These are phyloP conservation scores for Backusella liffmaniae DNA, from an alignment of 192 early-diverging fungal species.

Conservation along the genomic window DNA sequence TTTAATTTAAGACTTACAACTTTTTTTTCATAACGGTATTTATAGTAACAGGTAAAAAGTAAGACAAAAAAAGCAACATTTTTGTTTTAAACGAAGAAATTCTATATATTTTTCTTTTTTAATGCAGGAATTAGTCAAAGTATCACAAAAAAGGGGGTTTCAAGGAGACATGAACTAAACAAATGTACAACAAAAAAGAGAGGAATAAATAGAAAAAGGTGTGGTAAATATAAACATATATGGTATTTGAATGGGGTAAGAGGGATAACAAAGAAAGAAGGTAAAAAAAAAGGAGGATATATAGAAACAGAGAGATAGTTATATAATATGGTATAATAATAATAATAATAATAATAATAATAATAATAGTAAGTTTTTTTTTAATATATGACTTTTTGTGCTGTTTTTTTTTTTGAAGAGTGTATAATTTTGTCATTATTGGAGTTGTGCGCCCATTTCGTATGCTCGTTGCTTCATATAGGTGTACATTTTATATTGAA, in stretches of 20 bases:
- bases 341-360: not conserved
- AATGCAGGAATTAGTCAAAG: not conserved
- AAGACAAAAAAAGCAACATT: too few relatives aligned
- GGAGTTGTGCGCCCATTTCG: constrained; percentile 29
- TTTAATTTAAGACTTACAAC: not conserved
- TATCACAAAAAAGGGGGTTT: not conserved
- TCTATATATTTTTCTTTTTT: not conserved
- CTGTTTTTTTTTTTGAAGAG: constrained; percentile 17
- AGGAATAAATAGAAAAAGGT: not conserved
- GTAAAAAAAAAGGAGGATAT: not conserved
- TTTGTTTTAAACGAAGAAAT: not conserved
- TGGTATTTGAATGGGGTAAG: not conserved
- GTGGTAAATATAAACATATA: not conserved
- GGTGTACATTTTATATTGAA: constrained; percentile 39
- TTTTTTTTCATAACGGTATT: not conserved
- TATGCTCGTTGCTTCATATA: constrained; percentile 30
- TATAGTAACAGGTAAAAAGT: too few relatives aligned
- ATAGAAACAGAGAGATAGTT: not conserved
- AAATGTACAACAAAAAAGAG: not conserved
- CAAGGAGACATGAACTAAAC: not conserved
- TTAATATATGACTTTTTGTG: constrained; percentile 8
- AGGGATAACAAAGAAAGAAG: constrained; percentile 1
- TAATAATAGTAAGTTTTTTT: not conserved
- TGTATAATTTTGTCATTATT: not conserved
- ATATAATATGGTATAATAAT: constrained; percentile 12